Evolutionary conservation across 2,329 filamentous ascomycete species (phyloP), one percentile per base, ranked within the genome.

Genomic region (Penicillium vulpinum): DNA sequence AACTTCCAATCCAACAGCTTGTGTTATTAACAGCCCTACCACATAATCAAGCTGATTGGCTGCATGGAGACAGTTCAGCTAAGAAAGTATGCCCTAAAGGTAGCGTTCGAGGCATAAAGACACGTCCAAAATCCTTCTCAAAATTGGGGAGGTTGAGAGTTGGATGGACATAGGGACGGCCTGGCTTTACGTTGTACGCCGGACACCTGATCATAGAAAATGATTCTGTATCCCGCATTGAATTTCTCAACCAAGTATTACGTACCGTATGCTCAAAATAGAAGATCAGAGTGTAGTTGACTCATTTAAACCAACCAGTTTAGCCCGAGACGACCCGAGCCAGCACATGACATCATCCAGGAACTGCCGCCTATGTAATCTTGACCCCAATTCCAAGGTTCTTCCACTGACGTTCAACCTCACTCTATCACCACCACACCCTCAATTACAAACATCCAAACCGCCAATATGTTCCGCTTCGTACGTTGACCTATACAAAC

Each of bases 391-490:
- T 29, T 43, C n/a, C n/a, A n/a, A n/a, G n/a, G n/a, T n/a, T n/a
- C 47, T 33, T 45, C 38, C 22, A 41, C 24, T 8, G 21, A 11
- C 44, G 9, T 15, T 24, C 21, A 48, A 51, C 46, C 22, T 36
- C n/a, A 21, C 16, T 21, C 47, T 15, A 24, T 11, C 40, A 51
- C 35, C 26, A 36, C 24, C 18, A 48, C 35, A 31, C 22, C 22
- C 2, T 18, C 41, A 48, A 48, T 26, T 22, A 15, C 33, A 38
- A 39, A 35, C 11, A 11, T 18, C 18, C 18, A 46, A 39, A 53
- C 54, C 59, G 28, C 16, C 59, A 67, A 57, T 7, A 67, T 68
- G 66, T 68, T 68, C 52, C 66, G 66, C 57, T 68, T 68, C 56
- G 66, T 68, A 66, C 33, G 62, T 51, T 2, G 18, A 24, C 26